Conservation (phyloP, 345 rosid genomes). For the Nephelium lappaceum region DNA sequence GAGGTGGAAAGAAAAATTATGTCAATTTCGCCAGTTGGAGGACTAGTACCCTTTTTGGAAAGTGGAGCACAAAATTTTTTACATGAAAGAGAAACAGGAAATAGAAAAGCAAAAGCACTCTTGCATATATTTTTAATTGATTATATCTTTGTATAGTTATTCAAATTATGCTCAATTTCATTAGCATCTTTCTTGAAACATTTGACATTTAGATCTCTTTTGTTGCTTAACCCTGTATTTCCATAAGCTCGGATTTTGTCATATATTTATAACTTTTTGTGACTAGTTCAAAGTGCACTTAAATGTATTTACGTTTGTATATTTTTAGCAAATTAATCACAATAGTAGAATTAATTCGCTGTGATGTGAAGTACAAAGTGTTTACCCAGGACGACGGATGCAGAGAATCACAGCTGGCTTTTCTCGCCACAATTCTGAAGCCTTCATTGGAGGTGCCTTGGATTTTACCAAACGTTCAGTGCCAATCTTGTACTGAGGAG, state of each 20-base stretch:
- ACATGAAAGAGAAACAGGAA: neutral
- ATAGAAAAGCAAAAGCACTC: neutral
- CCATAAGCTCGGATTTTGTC: neutral
- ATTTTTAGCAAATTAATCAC: neutral
- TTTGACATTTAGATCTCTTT: neutral
- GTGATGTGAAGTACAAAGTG: constrained; percentile 13
- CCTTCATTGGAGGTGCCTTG: constrained; percentile 65
- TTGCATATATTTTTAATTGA: neutral
- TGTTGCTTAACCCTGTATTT: neutral
- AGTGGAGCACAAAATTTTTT: neutral
- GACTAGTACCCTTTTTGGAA: neutral
- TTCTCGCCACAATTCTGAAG: constrained; percentile 58
- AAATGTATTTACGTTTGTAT: neutral
- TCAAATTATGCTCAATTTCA: neutral
- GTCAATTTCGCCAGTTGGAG: neutral
- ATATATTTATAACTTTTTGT: neutral
- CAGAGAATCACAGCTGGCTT: constrained; percentile 64
- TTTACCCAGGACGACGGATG: constrained; percentile 67
- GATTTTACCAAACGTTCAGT: constrained; percentile 57
- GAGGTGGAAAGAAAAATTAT: constrained; percentile 5
- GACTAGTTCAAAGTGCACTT: neutral
- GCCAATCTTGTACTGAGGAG: constrained; percentile 61
- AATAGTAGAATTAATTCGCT: neutral
- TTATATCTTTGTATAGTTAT: neutral
- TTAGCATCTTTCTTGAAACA: neutral